These are phyloP conservation scores for Penstemon davidsonii DNA, from an alignment of 257 asterid species.

Conservation along the genomic window DNA sequence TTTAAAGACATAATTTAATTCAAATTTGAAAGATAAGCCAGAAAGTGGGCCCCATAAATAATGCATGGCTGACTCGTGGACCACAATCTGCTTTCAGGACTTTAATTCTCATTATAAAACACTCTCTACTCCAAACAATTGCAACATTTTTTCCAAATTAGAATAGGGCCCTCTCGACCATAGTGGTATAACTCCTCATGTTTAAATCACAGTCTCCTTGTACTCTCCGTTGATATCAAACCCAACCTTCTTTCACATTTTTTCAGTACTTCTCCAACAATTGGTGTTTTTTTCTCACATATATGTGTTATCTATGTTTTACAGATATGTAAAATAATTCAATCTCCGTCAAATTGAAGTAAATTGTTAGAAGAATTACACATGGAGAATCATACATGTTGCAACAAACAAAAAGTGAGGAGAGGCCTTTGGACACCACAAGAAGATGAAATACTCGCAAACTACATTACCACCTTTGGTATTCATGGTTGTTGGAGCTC, in stretches of 20 bases:
- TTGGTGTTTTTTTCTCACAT: not conserved
- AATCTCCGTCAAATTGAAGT: no score
- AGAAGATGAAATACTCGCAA: conserved; percentile 41
- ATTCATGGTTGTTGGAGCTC: conserved; percentile 44
- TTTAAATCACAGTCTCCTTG: conserved; percentile 28
- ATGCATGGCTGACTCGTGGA: conserved; percentile 12
- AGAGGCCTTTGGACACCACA: conserved; percentile 49
- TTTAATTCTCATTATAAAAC: conserved; percentile 24
- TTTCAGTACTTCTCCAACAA: no score
- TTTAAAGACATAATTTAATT: no score
- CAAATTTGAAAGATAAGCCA: no score
- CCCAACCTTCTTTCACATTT: conserved; percentile 1
- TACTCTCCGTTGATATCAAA: conserved; percentile 21
- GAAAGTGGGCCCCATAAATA: not conserved
- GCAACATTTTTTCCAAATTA: conserved; percentile 23
- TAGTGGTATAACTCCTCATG: not conserved
- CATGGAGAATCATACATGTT: conserved; percentile 34
- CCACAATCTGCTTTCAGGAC: not conserved
- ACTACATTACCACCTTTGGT: conserved; percentile 33
- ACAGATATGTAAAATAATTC: no score
- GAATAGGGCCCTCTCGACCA: not conserved
- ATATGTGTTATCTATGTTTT: not conserved
- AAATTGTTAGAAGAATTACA: not conserved
- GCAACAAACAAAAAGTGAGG: conserved; percentile 37
- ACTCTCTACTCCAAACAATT: not conserved